Base-by-base conservation (phyloP, 208 protist species). In the Crithidia fasciculata region DNA sequence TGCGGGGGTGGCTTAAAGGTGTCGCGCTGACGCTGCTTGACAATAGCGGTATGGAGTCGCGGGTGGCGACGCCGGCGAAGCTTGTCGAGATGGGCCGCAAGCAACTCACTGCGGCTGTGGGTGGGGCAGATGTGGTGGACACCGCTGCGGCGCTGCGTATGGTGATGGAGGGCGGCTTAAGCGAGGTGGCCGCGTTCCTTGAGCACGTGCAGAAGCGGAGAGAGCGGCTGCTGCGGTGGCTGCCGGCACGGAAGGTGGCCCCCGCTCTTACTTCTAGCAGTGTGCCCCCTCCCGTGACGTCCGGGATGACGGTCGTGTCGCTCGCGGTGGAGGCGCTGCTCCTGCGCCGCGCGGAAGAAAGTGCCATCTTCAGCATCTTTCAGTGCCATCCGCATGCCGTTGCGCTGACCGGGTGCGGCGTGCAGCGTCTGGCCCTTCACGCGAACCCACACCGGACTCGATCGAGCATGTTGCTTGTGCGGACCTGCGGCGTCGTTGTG, bases 311-410 rank as follows among this genome's bases (percentile, higher is more conserved):
- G 28, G 1, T 28, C 28, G 28, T 28, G 28, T 28, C 28, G 10
- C 44, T 49, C 8, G 58, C 71, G 43, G 64, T 83, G 39, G 61
- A 59, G 18, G 83, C 78, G 40, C 55, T 86, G 41, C 50, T 75
- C 18, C 72, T 91, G 36, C 79, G 80, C 8, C 81, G 86, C 15
- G 78, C 82, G 1, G 89, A 94, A 58, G 89, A 94, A 63, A 83
- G 80, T 57, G 83, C 86, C 19, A 66, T 94, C 58, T 78, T 87
- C 40, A 80, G 82, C 60, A 82, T 92, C 37, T 80, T 94, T 28
- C 78, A 88, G 61, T 84, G 86, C 54, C 89, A 94, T 69, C 80
- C 82, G 3, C 40, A 70, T 52, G 81, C 81, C 3, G 47, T 80
- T 0, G 64, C 77, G 39, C 66, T 94, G 47, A 41, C 69, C 2